A percentile compares a stretch with the other conserved stretches of the same genome.
phyloP scores from a whole-genome alignment of 1,139 yeast species.

The Groenewaldozyma sp. region DNA sequence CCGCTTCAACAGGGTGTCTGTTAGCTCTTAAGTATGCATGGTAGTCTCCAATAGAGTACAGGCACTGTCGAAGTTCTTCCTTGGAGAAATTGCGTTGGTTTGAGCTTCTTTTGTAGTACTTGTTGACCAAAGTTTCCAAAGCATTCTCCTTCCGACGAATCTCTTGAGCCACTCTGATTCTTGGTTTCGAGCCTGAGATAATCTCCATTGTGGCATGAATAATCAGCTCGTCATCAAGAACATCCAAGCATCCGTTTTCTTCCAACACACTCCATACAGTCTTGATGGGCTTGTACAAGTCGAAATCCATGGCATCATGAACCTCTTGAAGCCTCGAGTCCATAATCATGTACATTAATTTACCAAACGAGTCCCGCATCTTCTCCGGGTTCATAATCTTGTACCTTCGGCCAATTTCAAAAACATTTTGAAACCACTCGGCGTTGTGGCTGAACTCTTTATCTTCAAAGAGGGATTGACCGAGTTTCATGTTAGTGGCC shows the following conservation, averaged over 20 bases:
- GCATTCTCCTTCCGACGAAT: slow-evolving; percentile 55
- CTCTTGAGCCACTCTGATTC: slow-evolving; percentile 43
- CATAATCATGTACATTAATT: slow-evolving; percentile 71
- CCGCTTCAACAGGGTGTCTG: slow-evolving; percentile 51
- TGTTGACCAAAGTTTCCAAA: slow-evolving; percentile 45
- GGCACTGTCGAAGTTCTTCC: slow-evolving; percentile 55
- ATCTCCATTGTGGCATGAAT: slow-evolving; percentile 58
- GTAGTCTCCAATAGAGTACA: slow-evolving; percentile 68
- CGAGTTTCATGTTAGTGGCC: slow-evolving; percentile 59
- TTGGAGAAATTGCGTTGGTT: slow-evolving; percentile 16
- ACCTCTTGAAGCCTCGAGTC: slow-evolving; percentile 65
- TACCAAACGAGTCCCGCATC: slow-evolving; percentile 67
- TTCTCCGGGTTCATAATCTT: slow-evolving; percentile 73
- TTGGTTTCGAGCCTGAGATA: slow-evolving; percentile 44
- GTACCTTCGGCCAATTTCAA: slow-evolving; percentile 69
- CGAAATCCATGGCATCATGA: slow-evolving; percentile 58
- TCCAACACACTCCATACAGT: slow-evolving; percentile 47
- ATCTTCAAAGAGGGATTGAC: slow-evolving; percentile 50
- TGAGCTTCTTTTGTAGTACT: slow-evolving; percentile 22
- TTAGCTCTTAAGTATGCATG: slow-evolving; percentile 62
- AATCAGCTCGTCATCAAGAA: slow-evolving; percentile 48
- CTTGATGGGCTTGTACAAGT: slow-evolving; percentile 55
- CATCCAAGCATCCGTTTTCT: slow-evolving; percentile 26
- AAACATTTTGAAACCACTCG: slow-evolving; percentile 55
- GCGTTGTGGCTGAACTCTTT: slow-evolving; percentile 58